Evolutionary conservation across 495 filamentous ascomycete species (phyloP).

Genomic region (Rhypophila decipiens): DNA sequence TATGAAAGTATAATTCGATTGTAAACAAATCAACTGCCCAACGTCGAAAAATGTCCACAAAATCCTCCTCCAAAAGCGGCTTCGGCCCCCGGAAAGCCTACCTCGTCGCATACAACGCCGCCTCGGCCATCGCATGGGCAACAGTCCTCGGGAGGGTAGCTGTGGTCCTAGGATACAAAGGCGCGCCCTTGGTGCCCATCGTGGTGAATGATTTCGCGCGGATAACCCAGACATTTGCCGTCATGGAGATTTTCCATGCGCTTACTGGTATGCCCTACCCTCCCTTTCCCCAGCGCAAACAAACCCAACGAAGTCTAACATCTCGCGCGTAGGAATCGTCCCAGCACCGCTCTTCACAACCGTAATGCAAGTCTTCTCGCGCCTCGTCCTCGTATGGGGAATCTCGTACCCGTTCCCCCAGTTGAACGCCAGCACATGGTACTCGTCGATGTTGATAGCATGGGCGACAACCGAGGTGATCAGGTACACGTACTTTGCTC

Average conservation of each 20-base stretch:
- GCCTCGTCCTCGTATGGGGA: conserved; percentile 80
- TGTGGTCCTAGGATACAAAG: conserved; percentile 20
- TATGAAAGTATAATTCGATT: no score
- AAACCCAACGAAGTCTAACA: not conserved
- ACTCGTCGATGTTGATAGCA: conserved; percentile 67
- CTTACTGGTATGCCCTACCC: conserved; percentile 47
- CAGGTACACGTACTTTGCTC: conserved; percentile 81
- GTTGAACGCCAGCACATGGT: conserved; percentile 44
- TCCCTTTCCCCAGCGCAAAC: not conserved
- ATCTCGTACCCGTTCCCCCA: conserved; percentile 62
- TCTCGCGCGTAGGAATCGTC: conserved; percentile 55
- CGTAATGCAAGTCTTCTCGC: conserved; percentile 76
- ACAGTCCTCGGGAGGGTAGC: conserved; percentile 56
- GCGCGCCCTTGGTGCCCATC: conserved; percentile 32
- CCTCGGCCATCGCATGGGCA: conserved; percentile 69
- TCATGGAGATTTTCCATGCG: conserved; percentile 78
- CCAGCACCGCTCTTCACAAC: conserved; percentile 81
- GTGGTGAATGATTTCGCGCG: conserved; percentile 59
- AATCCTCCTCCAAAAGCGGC: not conserved
- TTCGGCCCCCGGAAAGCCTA: conserved; percentile 47
- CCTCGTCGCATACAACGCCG: conserved; percentile 76
- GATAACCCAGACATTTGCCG: conserved; percentile 75
- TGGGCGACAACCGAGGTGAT: conserved; percentile 85
- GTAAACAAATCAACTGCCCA: not conserved
- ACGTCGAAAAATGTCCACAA: not conserved